Evolutionary conservation across 257 asterid genomes (phyloP).

Genomic region (Nicotiana undulata): DNA sequence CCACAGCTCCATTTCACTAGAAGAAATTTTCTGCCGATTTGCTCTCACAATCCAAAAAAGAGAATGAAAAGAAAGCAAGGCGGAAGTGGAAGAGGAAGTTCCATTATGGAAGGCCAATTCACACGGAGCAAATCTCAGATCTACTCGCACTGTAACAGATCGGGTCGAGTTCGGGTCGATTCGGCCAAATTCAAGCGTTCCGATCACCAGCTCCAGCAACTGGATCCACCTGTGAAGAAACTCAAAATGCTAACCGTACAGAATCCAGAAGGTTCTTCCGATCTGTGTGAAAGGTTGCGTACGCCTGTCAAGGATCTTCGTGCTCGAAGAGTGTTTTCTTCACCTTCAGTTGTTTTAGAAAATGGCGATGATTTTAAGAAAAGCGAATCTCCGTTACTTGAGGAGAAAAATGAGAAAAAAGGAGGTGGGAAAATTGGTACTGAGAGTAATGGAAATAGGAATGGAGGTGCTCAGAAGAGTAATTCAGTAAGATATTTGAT

Average conservation of each 20-base stretch:
- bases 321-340: conserved; percentile 38
- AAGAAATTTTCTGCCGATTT: background rate
- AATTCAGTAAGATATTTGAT: background rate
- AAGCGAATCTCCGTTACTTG: background rate
- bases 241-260: background rate
- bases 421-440: background rate
- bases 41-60: background rate
- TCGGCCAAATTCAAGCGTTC: background rate
- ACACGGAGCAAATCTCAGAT: conserved; percentile 50
- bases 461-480: background rate
- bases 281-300: conserved; percentile 18
- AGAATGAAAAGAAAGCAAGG: background rate
- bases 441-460: background rate
- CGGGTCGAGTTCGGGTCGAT: conserved; percentile 27
- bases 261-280: conserved; percentile 11
- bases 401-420: conserved; percentile 1
- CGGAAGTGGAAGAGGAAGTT: background rate
- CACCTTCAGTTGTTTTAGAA: conserved; percentile 17
- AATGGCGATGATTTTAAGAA: background rate
- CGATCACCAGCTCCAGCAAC: background rate
- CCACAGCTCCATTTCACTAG: background rate
- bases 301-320: conserved; percentile 41
- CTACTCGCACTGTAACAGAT: conserved; percentile 25
- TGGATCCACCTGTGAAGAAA: conserved; percentile 1
- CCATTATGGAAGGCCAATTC: conserved; percentile 11